A percentile compares a stretch with the other conserved stretches of the same genome.
phyloP scores from a whole-genome alignment of 1,284 basidiomycete species.

The Cryptococcus jaspeensis region DNA sequence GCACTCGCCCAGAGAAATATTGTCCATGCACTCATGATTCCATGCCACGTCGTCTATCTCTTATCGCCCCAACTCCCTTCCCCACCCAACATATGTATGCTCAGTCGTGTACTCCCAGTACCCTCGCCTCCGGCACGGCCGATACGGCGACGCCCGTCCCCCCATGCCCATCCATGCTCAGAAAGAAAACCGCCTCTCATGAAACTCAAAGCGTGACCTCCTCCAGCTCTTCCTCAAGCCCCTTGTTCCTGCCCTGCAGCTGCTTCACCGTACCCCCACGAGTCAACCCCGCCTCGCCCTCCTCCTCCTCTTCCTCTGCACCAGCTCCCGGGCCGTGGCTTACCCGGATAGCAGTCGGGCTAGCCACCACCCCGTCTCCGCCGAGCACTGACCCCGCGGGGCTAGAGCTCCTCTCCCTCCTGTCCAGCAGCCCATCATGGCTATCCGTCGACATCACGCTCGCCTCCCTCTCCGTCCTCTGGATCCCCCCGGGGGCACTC shows the following conservation, averaged over 20 bases:
- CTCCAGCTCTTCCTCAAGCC: constrained; percentile 29
- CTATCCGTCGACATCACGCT: constrained; percentile 26
- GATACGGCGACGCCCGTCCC: not conserved
- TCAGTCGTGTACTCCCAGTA: not conserved
- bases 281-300: not conserved
- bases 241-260: not conserved
- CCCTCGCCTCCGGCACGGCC: not conserved
- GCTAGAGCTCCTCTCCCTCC: constrained; percentile 2
- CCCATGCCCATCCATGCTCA: not conserved
- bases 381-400: not conserved
- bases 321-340: not conserved
- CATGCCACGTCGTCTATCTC: not conserved
- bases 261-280: not conserved
- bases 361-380: not conserved
- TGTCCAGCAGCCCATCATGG: constrained; percentile 29
- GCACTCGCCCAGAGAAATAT: not conserved
- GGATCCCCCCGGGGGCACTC: not conserved
- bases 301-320: not conserved
- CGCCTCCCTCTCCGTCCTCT: constrained; percentile 20
- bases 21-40: not conserved
- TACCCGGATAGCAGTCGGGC: not conserved
- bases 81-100: not conserved
- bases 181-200: not conserved
- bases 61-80: not conserved
- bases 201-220: constrained; percentile 23